Conservation (phyloP, 495 filamentous ascomycete genomes). For the Tuber microsphaerosporum region DNA sequence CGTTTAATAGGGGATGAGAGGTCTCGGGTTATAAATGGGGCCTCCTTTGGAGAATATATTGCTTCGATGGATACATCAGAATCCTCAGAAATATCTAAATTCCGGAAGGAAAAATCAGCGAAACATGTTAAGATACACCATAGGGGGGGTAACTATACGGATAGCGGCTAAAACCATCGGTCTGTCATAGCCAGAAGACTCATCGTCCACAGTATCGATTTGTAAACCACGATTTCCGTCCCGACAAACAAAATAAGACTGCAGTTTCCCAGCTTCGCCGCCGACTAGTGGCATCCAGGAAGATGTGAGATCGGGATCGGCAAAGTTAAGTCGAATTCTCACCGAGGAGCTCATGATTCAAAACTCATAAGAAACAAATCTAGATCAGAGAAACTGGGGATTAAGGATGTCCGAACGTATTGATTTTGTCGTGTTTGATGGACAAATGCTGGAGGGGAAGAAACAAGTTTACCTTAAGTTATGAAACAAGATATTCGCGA, state of each 20-base stretch:
- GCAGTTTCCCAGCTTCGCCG: neutral
- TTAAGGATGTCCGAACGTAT: neutral
- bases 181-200: neutral
- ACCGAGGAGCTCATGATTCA: neutral
- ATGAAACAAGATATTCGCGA: neutral
- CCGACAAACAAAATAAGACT: neutral
- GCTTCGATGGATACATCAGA: neutral
- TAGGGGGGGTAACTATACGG: neutral
- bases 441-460: neutral
- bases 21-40: neutral
- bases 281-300: neutral
- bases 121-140: neutral
- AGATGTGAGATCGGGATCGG: neutral
- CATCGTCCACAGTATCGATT: neutral
- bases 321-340: neutral
- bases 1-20: constrained; percentile 1
- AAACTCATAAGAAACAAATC: neutral
- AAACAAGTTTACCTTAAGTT: neutral
- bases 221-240: neutral
- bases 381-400: neutral
- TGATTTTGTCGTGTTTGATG: neutral
- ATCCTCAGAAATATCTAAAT: neutral
- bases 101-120: neutral
- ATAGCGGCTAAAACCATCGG: neutral
- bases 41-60: neutral